Conservation (phyloP, 2,329 filamentous ascomycete genomes). For the Colletotrichum navitas region DNA sequence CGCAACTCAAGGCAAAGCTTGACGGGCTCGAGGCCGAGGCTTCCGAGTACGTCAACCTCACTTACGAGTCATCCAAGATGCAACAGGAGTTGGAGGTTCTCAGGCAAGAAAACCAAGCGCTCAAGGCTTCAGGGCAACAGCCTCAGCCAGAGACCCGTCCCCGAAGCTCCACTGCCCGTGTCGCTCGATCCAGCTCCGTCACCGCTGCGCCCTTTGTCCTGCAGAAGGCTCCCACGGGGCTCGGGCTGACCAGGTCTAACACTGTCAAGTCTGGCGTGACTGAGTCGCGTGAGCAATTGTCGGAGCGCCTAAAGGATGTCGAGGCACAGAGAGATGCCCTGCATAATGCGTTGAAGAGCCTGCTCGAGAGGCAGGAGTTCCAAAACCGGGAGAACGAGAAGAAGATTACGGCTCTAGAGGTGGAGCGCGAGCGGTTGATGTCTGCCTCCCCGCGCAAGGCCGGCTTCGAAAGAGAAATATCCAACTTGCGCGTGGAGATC, state of each 20-base stretch:
- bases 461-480: conserved; percentile 88
- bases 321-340: conserved; percentile 94
- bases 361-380: conserved; percentile 87
- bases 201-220: conserved; percentile 63
- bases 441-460: conserved; percentile 77
- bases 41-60: conserved; percentile 77
- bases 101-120: conserved; percentile 73
- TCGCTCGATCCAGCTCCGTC: conserved; percentile 76
- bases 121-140: conserved; percentile 59
- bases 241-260: conserved; percentile 70
- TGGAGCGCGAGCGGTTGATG: conserved; percentile 81
- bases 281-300: conserved; percentile 76
- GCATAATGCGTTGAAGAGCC: conserved; percentile 85
- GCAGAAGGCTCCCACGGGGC: conserved; percentile 52
- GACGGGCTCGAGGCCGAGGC: conserved; percentile 84
- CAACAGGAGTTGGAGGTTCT: conserved; percentile 86
- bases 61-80: conserved; percentile 86
- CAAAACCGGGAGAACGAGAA: conserved; percentile 88
- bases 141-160: conserved; percentile 34
- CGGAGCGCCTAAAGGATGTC: conserved; percentile 89
- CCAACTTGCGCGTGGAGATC: conserved; percentile 84
- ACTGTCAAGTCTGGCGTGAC: conserved; percentile 59
- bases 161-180: conserved; percentile 47
- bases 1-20: conserved; percentile 80
- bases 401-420: conserved; percentile 80